Base-by-base conservation (phyloP, 2,329 filamentous ascomycete genomes). In the Ophiocordyceps camponoti-leonardi region DNA sequence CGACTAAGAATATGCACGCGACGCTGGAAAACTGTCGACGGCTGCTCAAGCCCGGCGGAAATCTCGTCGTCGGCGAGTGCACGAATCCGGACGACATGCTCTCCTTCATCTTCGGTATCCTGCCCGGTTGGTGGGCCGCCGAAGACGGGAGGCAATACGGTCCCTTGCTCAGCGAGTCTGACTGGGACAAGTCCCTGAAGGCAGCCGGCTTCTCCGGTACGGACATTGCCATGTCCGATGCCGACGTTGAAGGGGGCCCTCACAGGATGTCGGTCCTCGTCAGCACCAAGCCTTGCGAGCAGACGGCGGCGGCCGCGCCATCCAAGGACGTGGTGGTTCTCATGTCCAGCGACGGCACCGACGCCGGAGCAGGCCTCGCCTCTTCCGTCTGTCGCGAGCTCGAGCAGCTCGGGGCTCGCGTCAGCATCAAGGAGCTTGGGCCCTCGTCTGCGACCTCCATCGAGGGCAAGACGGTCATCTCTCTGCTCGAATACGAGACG, bases 21-120 rank as follows among this genome's bases (percentile, higher is more conserved):
- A 41, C 44, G 10, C 44, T 45, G 6, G 22, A 14, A 31, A 45
- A 45, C 23, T 45, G 44, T 37, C 22, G 30, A 6, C n/a, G 39
- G 10, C 37, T 45, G 28, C 44, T 45, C 1, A 45, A 45, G n/a
- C 44, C 44, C 37, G 44, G 44, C n/a, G 44, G 44, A 18, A 45
- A 41, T 28, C 44, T 45, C 10, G 33, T 45, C 23, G 23, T 45
- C 10, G 44, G 44, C 16, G 44, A 45, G 28, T 20, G 19, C 11
- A 45, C 44, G 10, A 45, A 45, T 16, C 44, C 14, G 3, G 28
- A 30, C n/a, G 44, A 45, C 19, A 18, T 41, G 8, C 37, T 19
- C 22, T n/a, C n/a, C 13, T 45, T 45, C 44, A 45, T 45, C 16
- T 28, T 45, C 18, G 44, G 44, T 12, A 19, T 31, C 35, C 26